Percentiles rank a stretch among this genome's conserved stretches.
Evolutionary conservation across 805 yeast species (phyloP).

Genomic region (Metschnikowia picachoensis): DNA sequence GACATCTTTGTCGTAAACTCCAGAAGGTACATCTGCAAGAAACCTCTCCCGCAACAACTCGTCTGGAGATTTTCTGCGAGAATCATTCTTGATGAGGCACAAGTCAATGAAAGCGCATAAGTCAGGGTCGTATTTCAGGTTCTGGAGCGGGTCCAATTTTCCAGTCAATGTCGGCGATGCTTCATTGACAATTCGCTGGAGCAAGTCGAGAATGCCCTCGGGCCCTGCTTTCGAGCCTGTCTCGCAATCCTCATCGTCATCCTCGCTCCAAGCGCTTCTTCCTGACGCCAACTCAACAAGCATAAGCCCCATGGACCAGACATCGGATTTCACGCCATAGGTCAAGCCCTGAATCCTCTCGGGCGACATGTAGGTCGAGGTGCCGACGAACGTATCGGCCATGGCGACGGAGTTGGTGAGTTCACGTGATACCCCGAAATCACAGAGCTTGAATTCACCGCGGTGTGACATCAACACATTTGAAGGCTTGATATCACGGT

Average conservation of each 20-base stretch:
- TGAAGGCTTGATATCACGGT: constrained; percentile 93
- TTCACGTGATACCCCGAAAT: constrained; percentile 94
- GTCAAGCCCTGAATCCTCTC: constrained; percentile 94
- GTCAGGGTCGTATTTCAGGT: constrained; percentile 35
- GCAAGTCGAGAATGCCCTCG: constrained; percentile 81
- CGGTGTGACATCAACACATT: constrained; percentile 82
- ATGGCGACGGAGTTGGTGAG: constrained; percentile 75
- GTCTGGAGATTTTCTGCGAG: constrained; percentile 65
- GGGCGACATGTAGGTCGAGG: constrained; percentile 95
- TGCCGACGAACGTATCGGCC: constrained; percentile 98
- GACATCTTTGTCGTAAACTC: constrained; percentile 34
- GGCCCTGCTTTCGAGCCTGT: constrained; percentile 44
- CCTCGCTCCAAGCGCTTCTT: constrained; percentile 66
- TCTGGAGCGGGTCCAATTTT: constrained; percentile 28
- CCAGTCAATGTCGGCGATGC: constrained; percentile 67
- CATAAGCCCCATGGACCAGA: constrained; percentile 95
- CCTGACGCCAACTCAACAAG: constrained; percentile 87
- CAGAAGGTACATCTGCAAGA: constrained; percentile 28
- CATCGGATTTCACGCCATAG: constrained; percentile 92
- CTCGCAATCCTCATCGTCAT: constrained; percentile 5
- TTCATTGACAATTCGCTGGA: constrained; percentile 92
- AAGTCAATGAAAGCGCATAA: constrained; percentile 67
- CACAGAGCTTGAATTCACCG: constrained; percentile 90
- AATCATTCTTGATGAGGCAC: constrained; percentile 70
- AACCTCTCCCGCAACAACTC: constrained; percentile 50